Base-by-base conservation (phyloP, 495 filamentous ascomycete species). In the Xeromyces bisporus region DNA sequence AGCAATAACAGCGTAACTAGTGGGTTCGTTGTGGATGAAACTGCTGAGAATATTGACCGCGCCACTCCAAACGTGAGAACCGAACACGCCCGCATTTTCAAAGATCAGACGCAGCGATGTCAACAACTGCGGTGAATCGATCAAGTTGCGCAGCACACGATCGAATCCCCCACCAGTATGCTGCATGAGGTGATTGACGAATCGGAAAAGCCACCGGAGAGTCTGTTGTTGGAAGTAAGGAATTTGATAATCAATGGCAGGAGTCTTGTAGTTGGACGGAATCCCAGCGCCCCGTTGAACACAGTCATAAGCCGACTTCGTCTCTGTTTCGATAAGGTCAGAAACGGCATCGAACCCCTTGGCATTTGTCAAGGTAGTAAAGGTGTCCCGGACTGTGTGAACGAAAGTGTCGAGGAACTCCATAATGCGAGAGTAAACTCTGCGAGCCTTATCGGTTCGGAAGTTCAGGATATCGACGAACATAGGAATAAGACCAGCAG, bases 21-120 rank as follows among this genome's bases (percentile, higher is more conserved):
- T 96, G 2, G 91, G 91, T 43, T 99, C 91, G 47, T 96, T 94
- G 53, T 99, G 91, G 36, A 99, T 93, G 60, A 96, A 96, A 44
- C 77, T 87, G 52, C 80, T 87, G 16, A 96, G 64, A 40, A 96
- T 84, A 39, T 76, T 79, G 34, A 89, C 80, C 11, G 82, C 77
- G 45, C 80, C 79, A 33, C 83, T 91, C 91, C 91, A 99, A 10
- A 94, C 81, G 40, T 80, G 72, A 8, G 84, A 82, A 25, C 91
- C 91, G 48, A 83, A 99, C 10, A 80, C 59, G 9, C 53, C 50
- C 15, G 73, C 73, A 36, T 93, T 78, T 32, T 73, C 67, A 33
- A 93, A 79, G n/a, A 94, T 82, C 21, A 71, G 61, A 20, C 80
- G 75, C 17, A 99, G 62, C 17, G 75, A 80, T 13, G 60, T 66